Evolutionary conservation across 441 rosid genomes (phyloP).

Genomic region (Adansonia grandidieri): DNA sequence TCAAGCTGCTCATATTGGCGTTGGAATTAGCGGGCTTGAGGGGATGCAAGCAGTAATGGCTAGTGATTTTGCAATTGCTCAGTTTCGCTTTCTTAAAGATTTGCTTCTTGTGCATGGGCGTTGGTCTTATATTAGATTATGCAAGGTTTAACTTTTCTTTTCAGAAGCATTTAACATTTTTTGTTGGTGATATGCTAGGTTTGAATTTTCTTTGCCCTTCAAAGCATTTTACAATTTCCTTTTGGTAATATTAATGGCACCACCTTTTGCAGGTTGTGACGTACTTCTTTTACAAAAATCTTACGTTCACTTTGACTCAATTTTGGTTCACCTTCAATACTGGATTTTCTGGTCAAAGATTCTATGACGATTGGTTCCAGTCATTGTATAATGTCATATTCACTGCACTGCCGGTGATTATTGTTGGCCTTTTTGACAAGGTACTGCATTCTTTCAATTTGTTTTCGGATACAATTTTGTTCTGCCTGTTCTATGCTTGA

Average conservation of each 20-base stretch:
- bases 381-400: constrained; percentile 92
- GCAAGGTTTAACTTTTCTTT: constrained; percentile 71
- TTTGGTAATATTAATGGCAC: constrained; percentile 18
- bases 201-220: constrained; percentile 24
- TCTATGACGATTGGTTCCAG: constrained; percentile 99
- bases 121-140: constrained; percentile 97
- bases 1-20: constrained; percentile 98
- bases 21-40: constrained; percentile 95
- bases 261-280: constrained; percentile 79
- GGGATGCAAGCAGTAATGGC: constrained; percentile 99
- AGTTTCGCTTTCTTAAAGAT: constrained; percentile 91
- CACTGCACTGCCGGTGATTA: constrained; percentile 93
- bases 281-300: constrained; percentile 99
- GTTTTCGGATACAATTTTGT: background rate
- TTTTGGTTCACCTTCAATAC: constrained; percentile 99
- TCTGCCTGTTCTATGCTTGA: background rate
- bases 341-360: constrained; percentile 99
- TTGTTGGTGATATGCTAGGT: constrained; percentile 57
- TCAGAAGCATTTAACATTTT: constrained; percentile 16
- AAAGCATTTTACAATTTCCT: constrained; percentile 15
- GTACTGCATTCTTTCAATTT: constrained; percentile 41
- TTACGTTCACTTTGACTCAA: constrained; percentile 95
- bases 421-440: constrained; percentile 98
- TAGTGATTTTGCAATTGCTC: constrained; percentile 99
- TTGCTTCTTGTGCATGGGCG: constrained; percentile 98